These are phyloP conservation scores for Saccharum spontaneum DNA, from an alignment of 176 grass and related monocot species.

Conservation along the genomic window DNA sequence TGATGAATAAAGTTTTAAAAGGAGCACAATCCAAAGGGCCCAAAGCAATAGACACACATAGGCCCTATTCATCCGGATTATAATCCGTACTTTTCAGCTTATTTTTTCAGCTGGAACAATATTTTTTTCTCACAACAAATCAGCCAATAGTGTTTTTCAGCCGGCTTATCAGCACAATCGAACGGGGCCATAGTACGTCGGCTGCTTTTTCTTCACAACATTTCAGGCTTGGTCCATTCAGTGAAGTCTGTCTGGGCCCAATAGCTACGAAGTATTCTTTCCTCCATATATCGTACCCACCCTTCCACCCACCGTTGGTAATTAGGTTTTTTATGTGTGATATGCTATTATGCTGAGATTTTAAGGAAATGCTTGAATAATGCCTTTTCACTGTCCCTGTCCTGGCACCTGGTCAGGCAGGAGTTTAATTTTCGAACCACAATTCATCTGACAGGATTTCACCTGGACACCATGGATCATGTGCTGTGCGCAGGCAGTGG, in stretches of 20 bases:
- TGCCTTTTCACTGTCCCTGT: neutral
- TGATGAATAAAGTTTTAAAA: neutral
- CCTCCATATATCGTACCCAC: neutral
- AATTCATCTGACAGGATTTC: neutral
- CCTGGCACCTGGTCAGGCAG: neutral
- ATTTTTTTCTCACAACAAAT: too few species aligned
- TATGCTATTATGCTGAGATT: neutral
- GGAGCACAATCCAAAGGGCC: neutral
- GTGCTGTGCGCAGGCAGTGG: constrained; percentile 45
- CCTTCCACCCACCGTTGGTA: neutral
- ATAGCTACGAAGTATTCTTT: neutral
- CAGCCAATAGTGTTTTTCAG: too few species aligned
- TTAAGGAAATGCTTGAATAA: neutral
- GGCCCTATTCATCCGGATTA: too few species aligned
- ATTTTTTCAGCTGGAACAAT: too few species aligned
- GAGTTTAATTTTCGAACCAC: neutral
- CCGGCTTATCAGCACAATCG: too few species aligned
- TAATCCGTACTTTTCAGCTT: too few species aligned
- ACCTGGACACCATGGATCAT: neutral
- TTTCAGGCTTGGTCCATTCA: too few species aligned
- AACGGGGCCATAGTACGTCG: neutral
- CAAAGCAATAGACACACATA: neutral
- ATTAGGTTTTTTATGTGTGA: neutral
- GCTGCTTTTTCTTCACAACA: neutral
- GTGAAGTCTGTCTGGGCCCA: too few species aligned